Evolutionary conservation across 1,284 basidiomycete genomes (phyloP).

Genomic region (Coniferiporia sulphurascens): DNA sequence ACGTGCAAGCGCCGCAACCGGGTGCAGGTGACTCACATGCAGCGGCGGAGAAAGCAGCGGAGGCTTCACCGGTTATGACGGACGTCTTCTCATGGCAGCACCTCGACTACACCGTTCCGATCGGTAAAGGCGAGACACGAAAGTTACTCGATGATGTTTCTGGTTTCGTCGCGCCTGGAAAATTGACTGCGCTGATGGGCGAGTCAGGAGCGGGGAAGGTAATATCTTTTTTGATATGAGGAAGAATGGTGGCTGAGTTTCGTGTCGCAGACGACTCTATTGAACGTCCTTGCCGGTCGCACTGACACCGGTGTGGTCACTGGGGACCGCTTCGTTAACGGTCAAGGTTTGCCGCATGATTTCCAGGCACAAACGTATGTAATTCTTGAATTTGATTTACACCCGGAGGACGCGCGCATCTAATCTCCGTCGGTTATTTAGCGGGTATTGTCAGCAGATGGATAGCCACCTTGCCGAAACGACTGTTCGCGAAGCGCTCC

Average conservation of each 20-base stretch:
- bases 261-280: slow-evolving; percentile 61
- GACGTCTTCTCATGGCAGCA: slow-evolving; percentile 63
- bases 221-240: slow-evolving; percentile 27
- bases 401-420: not conserved
- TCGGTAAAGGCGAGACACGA: slow-evolving; percentile 49
- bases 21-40: not conserved
- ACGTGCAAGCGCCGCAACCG: slow-evolving; percentile 1
- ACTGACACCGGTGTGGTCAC: slow-evolving; percentile 76
- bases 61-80: slow-evolving; percentile 26
- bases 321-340: slow-evolving; percentile 79
- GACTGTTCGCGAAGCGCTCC: slow-evolving; percentile 82
- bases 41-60: slow-evolving; percentile 20
- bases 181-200: slow-evolving; percentile 74
- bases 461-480: slow-evolving; percentile 70
- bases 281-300: slow-evolving; percentile 82
- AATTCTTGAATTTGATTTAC: not conserved
- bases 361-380: slow-evolving; percentile 68
- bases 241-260: slow-evolving; percentile 11
- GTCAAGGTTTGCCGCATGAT: slow-evolving; percentile 61
- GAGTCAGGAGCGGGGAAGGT: slow-evolving; percentile 79
- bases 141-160: slow-evolving; percentile 74
- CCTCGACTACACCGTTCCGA: slow-evolving; percentile 56
- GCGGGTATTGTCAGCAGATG: slow-evolving; percentile 77
- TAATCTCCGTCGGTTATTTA: slow-evolving; percentile 23
- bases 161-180: slow-evolving; percentile 81